Conservation (phyloP, 257 asterid genomes). For the Forsythia viridissima region DNA sequence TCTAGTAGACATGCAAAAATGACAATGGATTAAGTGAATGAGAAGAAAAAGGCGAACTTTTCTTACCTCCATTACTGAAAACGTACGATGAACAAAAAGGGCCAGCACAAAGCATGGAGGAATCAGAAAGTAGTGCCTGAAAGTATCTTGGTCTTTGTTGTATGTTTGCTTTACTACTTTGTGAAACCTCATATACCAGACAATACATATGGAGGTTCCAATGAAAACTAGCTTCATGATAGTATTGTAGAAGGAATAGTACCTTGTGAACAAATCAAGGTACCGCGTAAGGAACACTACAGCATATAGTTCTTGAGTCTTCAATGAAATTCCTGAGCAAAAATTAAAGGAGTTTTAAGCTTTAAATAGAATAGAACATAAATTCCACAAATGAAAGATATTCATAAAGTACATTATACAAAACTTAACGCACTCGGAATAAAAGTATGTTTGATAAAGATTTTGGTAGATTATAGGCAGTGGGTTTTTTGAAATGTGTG, state of each 20-base stretch:
- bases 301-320: slow-evolving; percentile 57
- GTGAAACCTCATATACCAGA: slow-evolving; percentile 55
- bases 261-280: slow-evolving; percentile 45
- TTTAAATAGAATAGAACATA: not conserved
- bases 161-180: slow-evolving; percentile 55
- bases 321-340: slow-evolving; percentile 50
- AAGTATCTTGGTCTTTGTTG: slow-evolving; percentile 45
- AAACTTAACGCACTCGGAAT: not conserved
- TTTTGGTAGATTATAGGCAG: too few species aligned
- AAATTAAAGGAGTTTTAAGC: slow-evolving; percentile 1
- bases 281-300: slow-evolving; percentile 45
- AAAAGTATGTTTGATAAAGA: too few species aligned
- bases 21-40: too few species aligned
- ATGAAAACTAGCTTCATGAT: slow-evolving; percentile 52
- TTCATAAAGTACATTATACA: too few species aligned
- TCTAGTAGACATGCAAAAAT: not conserved
- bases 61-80: slow-evolving; percentile 45
- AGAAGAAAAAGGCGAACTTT: not conserved
- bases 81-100: slow-evolving; percentile 36
- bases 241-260: slow-evolving; percentile 44
- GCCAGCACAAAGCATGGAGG: slow-evolving; percentile 45
- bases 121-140: slow-evolving; percentile 38
- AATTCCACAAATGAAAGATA: not conserved
- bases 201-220: slow-evolving; percentile 44
- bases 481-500: too few species aligned